Base-by-base conservation (phyloP, 1,139 yeast genomes). In the Keqinozyma sinolaborantium region DNA sequence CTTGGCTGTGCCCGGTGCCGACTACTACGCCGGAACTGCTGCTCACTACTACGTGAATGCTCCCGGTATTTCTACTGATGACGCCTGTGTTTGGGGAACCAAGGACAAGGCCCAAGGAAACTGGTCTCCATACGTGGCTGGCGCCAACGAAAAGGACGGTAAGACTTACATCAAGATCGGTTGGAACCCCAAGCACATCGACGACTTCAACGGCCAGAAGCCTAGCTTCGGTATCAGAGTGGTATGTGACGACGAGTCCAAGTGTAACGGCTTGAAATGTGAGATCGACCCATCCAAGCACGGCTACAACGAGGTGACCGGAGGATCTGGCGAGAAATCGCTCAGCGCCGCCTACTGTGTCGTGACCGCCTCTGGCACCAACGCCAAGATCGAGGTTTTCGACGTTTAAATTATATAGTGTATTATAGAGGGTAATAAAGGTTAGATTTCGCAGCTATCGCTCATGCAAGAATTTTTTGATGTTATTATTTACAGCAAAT, bases 41-140 rank as follows among this genome's bases (percentile, higher is more conserved):
- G 84, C 95, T 31, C 96, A 87, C 58, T 87, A 76, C 64, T 87
- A 87, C 58, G 60, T 87, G 55, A 87, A 87, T 58, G 76, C 90
- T 23, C 95, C 95, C 13, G 96, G 96, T 39, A 81, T 83, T 19
- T 73, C 86, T 24, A 71, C 79, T 20, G 65, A 65, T 12, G 90
- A 85, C 30, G 95, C 83, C 21, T 87, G 96, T 60, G 75, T 76
- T 39, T 87, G 96, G 96, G 95, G 95, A 2, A 56, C 81, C 18
- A 68, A 67, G 16, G 62, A 67, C 35, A 66, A 81, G 41, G 80
- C 92, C 14, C 64, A 67, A 43, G 96, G 96, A 38, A 86, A 87
- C 71, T 87, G 95, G 95, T 64, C 95, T 16, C 95, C 96, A 16
- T 87, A 84, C 48, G 95, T 87, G 39, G 95, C 94, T 12, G 96